Evolutionary conservation across 306 rosid genomes (phyloP).

Genomic region (Prunus dulcis): DNA sequence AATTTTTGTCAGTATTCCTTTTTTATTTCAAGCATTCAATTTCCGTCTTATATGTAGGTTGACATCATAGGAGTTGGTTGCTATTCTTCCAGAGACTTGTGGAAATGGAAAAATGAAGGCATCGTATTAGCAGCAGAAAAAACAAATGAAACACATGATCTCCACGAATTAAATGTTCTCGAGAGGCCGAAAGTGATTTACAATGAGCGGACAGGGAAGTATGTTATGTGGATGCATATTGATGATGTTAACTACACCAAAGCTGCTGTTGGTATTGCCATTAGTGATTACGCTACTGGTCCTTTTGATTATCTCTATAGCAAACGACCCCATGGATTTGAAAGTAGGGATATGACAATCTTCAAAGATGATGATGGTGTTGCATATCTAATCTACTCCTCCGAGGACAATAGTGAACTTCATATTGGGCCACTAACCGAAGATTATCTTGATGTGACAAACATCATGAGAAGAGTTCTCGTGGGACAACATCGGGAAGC

Average conservation of each 20-base stretch:
- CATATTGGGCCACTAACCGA: conserved; percentile 80
- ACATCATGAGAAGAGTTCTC: conserved; percentile 59
- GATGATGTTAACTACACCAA: conserved; percentile 93
- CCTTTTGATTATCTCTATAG: conserved; percentile 84
- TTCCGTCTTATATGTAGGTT: conserved; percentile 43
- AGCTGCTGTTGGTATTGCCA: conserved; percentile 82
- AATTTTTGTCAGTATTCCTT: not conserved
- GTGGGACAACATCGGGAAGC: conserved; percentile 96
- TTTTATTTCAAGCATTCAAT: not conserved
- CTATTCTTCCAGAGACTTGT: conserved; percentile 92
- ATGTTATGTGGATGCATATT: conserved; percentile 99
- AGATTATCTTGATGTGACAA: conserved; percentile 73
- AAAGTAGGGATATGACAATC: conserved; percentile 92
- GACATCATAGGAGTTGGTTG: conserved; percentile 97
- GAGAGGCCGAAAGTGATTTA: conserved; percentile 96
- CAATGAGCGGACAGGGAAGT: conserved; percentile 76
- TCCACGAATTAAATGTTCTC: conserved; percentile 81
- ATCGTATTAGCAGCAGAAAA: conserved; percentile 83
- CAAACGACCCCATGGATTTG: conserved; percentile 87
- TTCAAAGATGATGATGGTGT: conserved; percentile 86
- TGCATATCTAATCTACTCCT: conserved; percentile 91
- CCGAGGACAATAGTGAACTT: conserved; percentile 94
- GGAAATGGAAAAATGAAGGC: conserved; percentile 97
- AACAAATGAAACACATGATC: conserved; percentile 82
- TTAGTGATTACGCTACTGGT: conserved; percentile 78